Evolutionary conservation across 352 stramenopile genomes (phyloP).

Genomic region (Globisporangium cylindrosporum): DNA sequence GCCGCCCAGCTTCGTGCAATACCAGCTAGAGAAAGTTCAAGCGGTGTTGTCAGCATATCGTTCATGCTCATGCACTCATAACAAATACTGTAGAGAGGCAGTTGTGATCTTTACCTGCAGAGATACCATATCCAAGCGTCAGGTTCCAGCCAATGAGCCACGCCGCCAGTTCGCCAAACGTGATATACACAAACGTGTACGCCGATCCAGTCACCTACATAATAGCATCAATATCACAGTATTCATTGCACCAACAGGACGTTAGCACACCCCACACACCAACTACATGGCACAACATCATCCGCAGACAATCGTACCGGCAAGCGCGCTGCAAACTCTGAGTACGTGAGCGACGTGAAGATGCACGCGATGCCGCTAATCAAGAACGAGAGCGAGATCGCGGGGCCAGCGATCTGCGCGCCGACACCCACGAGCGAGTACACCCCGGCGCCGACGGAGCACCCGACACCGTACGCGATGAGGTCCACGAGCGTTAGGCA

Average conservation of each 20-base stretch:
- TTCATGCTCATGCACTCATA: neutral
- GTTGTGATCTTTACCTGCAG: constrained; percentile 39
- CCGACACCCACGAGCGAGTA: constrained; percentile 90
- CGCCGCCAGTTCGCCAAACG: constrained; percentile 83
- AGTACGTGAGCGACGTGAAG: constrained; percentile 91
- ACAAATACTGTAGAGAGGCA: constrained; percentile 1
- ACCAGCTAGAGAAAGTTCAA: constrained; percentile 41
- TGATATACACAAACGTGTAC: constrained; percentile 90
- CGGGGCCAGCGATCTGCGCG: constrained; percentile 80
- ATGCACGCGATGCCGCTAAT: constrained; percentile 86
- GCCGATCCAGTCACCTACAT: constrained; percentile 80
- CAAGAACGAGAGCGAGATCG: constrained; percentile 90
- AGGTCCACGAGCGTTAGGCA: constrained; percentile 77
- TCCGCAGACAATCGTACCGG: constrained; percentile 38
- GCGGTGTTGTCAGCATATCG: neutral
- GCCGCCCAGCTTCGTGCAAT: constrained; percentile 90
- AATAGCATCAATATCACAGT: neutral
- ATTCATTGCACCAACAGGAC: neutral
- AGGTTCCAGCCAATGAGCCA: constrained; percentile 93
- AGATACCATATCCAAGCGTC: constrained; percentile 92
- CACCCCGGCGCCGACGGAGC: constrained; percentile 89
- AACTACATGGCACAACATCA: neutral
- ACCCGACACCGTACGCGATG: constrained; percentile 89
- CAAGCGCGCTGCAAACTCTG: constrained; percentile 84
- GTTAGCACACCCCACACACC: neutral